These are phyloP conservation scores for Fusarium torreyae DNA, from an alignment of 2,329 filamentous ascomycete genomes.

Conservation along the genomic window DNA sequence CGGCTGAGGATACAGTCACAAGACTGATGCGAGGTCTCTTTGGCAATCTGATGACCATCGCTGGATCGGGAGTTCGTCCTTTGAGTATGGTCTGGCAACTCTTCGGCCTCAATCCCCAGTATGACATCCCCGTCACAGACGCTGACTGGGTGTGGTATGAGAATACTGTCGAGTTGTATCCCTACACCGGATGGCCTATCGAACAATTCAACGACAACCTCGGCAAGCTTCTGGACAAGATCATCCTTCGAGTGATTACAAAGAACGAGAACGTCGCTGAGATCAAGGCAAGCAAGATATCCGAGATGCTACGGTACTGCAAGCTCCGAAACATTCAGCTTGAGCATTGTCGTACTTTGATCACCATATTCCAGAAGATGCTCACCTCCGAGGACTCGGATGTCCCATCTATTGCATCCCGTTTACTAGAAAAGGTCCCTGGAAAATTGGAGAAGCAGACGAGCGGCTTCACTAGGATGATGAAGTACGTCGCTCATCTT, in stretches of 20 bases:
- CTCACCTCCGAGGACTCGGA: not conserved
- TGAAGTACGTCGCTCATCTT: not conserved
- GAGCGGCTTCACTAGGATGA: conserved; percentile 8
- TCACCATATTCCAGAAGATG: conserved; percentile 18
- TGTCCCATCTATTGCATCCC: not conserved
- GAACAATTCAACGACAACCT: conserved; percentile 19
- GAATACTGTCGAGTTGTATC: conserved; percentile 24
- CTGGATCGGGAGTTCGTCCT: conserved; percentile 6
- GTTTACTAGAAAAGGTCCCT: not conserved
- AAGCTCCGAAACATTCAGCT: conserved; percentile 29
- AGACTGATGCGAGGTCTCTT: conserved; percentile 21
- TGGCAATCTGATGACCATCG: conserved; percentile 26
- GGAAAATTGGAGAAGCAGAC: conserved; percentile 14
- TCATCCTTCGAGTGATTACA: conserved; percentile 10
- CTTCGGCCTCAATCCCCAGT: conserved; percentile 1
- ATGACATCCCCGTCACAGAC: not conserved
- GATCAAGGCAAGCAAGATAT: conserved; percentile 1
- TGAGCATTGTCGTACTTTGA: conserved; percentile 18
- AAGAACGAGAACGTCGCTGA: conserved; percentile 12
- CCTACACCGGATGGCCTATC: conserved; percentile 24
- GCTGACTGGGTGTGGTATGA: conserved; percentile 29
- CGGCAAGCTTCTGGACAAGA: conserved; percentile 21
- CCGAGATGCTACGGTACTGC: not conserved
- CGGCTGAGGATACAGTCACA: conserved; percentile 15
- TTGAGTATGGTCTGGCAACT: conserved; percentile 35